These are phyloP conservation scores for Coniochaeta prunicola DNA, from an alignment of 2,329 filamentous ascomycete genomes.

Conservation along the genomic window DNA sequence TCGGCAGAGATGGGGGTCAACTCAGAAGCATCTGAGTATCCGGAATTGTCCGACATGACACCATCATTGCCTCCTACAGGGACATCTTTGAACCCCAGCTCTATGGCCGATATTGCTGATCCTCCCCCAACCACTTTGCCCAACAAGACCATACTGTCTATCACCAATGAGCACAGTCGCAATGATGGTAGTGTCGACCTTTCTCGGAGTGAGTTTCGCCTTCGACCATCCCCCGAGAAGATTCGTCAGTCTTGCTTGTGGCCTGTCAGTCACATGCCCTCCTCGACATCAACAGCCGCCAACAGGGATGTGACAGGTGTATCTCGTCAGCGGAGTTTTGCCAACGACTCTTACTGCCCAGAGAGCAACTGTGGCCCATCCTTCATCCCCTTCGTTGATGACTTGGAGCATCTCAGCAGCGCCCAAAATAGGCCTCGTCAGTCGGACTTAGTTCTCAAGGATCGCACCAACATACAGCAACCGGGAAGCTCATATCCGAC, in stretches of 20 bases:
- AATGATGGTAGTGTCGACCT: not conserved
- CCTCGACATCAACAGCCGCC: not conserved
- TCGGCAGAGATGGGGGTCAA: not conserved
- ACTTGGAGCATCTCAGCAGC: not conserved
- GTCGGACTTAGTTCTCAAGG: not conserved
- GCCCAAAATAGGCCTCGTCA: not conserved
- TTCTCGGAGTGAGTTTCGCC: not conserved
- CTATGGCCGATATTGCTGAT: not conserved
- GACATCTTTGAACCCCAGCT: not conserved
- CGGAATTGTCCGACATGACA: not conserved
- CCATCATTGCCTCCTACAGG: not conserved
- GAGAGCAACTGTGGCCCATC: not conserved
- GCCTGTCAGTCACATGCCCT: not conserved
- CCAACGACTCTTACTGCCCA: not conserved
- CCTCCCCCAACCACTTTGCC: not conserved
- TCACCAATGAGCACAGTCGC: not conserved
- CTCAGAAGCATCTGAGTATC: not conserved
- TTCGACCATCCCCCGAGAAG: not conserved
- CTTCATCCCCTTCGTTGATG: not conserved
- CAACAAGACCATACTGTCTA: not conserved
- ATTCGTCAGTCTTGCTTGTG: not conserved
- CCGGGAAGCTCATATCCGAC: not conserved
- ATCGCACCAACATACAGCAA: not conserved
- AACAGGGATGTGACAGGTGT: not conserved
- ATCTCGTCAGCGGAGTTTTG: not conserved